Conservation (phyloP, 805 yeast genomes). For the Candida morakotiae region DNA sequence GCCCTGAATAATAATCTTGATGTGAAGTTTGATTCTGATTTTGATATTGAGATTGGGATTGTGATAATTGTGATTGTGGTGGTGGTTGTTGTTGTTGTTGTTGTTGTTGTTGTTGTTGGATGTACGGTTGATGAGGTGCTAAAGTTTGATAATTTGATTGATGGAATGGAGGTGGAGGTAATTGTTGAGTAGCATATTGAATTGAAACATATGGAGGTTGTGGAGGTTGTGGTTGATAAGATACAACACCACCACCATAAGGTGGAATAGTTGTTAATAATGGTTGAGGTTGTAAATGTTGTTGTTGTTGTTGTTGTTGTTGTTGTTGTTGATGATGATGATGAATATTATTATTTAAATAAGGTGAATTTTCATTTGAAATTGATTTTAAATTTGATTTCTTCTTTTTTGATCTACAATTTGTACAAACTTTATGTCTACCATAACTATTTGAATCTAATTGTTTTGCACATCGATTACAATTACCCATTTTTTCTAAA, state of each 20-base stretch:
- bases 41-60: too few relatives aligned
- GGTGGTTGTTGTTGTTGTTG: constrained; percentile 10
- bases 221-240: neutral
- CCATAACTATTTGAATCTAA: constrained; percentile 44
- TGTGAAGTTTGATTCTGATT: neutral
- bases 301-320: neutral
- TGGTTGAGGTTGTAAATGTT: neutral
- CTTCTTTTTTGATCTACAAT: constrained; percentile 54
- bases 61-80: constrained; percentile 6
- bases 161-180: constrained; percentile 3
- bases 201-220: constrained; percentile 1
- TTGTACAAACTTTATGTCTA: constrained; percentile 52
- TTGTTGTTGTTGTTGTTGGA: constrained; percentile 10
- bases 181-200: neutral
- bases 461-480: constrained; percentile 58
- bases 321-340: constrained; percentile 1
- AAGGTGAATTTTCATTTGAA: neutral
- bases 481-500: constrained; percentile 54
- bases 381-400: constrained; percentile 15
- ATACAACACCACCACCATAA: neutral
- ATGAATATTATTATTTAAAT: too few relatives aligned
- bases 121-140: constrained; percentile 6
- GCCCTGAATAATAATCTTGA: neutral
- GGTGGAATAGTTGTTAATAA: neutral
- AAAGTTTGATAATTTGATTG: constrained; percentile 1